Conservation (phyloP, 2,329 filamentous ascomycete species). For the Plectosphaerella plurivora region DNA sequence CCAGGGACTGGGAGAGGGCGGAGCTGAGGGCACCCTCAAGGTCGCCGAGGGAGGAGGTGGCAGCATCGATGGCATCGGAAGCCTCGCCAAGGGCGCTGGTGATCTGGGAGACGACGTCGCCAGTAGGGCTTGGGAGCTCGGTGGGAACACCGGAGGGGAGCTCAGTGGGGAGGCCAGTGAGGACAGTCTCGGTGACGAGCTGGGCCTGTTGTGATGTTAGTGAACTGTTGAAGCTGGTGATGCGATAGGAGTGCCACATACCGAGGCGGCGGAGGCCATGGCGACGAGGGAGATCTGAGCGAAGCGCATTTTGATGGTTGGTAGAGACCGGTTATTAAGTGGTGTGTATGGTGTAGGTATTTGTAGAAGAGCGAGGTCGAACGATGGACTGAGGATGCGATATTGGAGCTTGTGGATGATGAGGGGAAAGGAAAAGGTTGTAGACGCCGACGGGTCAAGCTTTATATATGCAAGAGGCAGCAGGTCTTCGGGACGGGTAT, state of each 20-base stretch:
- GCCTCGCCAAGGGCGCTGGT: conserved; percentile 2
- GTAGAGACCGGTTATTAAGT: not conserved
- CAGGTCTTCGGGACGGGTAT: not conserved
- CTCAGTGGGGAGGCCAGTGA: not conserved
- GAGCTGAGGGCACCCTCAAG: conserved; percentile 15
- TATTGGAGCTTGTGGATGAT: not conserved
- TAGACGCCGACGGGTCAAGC: not conserved
- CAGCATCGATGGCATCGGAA: not conserved
- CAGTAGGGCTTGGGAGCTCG: conserved; percentile 10
- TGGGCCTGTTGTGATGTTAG: not conserved
- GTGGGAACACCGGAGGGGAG: conserved; percentile 6
- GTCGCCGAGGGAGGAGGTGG: conserved; percentile 8
- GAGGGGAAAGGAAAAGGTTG: not conserved
- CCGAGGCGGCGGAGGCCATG: not conserved
- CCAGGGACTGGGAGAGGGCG: conserved; percentile 16
- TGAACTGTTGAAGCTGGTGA: not conserved
- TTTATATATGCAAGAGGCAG: not conserved
- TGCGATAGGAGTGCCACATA: not conserved
- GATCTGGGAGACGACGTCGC: conserved; percentile 10
- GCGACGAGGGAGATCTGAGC: not conserved
- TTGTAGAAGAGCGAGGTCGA: not conserved
- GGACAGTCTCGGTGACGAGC: not conserved
- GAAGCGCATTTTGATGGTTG: not conserved
- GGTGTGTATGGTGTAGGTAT: not conserved
- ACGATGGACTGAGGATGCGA: not conserved